Percentiles rank a stretch among this genome's conserved stretches.
Evolutionary conservation across 2,329 filamentous ascomycete genomes (phyloP).

Genomic region (Didymella sp.): DNA sequence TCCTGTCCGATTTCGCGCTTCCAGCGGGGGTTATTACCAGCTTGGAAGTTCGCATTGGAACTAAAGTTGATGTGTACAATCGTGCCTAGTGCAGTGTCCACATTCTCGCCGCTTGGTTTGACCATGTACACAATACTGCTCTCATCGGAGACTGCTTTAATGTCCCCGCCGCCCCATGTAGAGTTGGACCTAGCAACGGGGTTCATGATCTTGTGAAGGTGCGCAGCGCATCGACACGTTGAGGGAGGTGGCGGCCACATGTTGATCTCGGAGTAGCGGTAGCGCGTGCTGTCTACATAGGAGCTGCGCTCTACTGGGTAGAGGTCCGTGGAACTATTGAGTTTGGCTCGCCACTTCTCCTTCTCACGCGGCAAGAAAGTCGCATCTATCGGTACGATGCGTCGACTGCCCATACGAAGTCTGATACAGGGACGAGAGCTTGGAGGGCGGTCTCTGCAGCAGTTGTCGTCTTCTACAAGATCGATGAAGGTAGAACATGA

Average conservation of each 20-base stretch:
- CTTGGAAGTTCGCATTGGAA: not conserved
- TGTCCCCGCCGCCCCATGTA: slow-evolving; percentile 17
- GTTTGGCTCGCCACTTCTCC: not conserved
- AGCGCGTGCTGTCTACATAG: slow-evolving; percentile 28
- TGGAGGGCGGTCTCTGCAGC: slow-evolving; percentile 41
- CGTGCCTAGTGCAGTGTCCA: slow-evolving; percentile 25
- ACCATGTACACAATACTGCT: slow-evolving; percentile 47
- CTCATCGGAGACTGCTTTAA: slow-evolving; percentile 43
- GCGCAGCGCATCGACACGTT: slow-evolving; percentile 36
- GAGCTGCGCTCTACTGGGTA: not conserved
- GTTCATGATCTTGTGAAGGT: slow-evolving; percentile 45
- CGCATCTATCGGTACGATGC: slow-evolving; percentile 36
- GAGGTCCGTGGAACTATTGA: not conserved
- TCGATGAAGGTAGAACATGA: slow-evolving; percentile 65
- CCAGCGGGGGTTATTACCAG: slow-evolving; percentile 11
- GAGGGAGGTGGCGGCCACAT: slow-evolving; percentile 47
- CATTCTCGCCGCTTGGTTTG: slow-evolving; percentile 20
- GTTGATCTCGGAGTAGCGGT: slow-evolving; percentile 38
- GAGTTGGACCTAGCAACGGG: slow-evolving; percentile 13
- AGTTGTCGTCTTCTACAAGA: slow-evolving; percentile 61
- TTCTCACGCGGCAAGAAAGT: not conserved
- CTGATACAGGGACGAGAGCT: slow-evolving; percentile 50
- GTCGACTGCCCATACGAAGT: slow-evolving; percentile 59
- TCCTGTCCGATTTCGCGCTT: slow-evolving; percentile 18
- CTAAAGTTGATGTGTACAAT: slow-evolving; percentile 47